Evolutionary conservation across 495 filamentous ascomycete genomes (phyloP).

Genomic region (Lasiosphaeria miniovina): DNA sequence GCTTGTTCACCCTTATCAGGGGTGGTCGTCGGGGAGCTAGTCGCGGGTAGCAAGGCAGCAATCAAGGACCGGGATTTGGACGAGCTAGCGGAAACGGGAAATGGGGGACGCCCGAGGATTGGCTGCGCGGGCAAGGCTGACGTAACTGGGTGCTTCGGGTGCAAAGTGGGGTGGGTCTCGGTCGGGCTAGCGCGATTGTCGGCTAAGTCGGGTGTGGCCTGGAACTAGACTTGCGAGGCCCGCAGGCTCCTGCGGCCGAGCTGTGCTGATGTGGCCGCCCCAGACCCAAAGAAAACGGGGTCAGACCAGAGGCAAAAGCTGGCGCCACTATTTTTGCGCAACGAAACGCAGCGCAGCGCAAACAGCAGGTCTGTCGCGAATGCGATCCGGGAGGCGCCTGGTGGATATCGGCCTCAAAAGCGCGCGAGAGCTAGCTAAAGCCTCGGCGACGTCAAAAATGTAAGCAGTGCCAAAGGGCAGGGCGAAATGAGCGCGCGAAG

Average conservation of each 20-base stretch:
- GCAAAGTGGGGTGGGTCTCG: not conserved
- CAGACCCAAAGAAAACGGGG: slow-evolving; percentile 29
- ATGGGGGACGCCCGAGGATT: slow-evolving; percentile 7
- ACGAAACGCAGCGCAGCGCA: not conserved
- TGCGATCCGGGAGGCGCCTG: slow-evolving; percentile 6
- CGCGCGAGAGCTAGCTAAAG: slow-evolving; percentile 41
- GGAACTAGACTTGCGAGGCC: slow-evolving; percentile 6
- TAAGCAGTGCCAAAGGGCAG: slow-evolving; percentile 7
- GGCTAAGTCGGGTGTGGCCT: slow-evolving; percentile 14
- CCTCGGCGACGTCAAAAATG: slow-evolving; percentile 25
- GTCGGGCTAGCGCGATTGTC: slow-evolving; percentile 10
- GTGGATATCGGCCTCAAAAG: slow-evolving; percentile 14
- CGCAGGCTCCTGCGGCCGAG: slow-evolving; percentile 9
- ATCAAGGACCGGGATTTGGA: slow-evolving; percentile 1
- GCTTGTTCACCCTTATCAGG: slow-evolving; percentile 8
- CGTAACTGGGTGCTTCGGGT: too few species aligned
- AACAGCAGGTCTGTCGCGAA: slow-evolving; percentile 7
- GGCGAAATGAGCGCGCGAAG: slow-evolving; percentile 31
- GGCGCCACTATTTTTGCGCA: slow-evolving; percentile 19
- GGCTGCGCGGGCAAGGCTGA: slow-evolving; percentile 20
- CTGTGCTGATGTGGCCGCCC: slow-evolving; percentile 29
- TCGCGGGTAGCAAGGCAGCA: slow-evolving; percentile 27
- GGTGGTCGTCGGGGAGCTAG: not conserved
- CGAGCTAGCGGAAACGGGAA: slow-evolving; percentile 1
- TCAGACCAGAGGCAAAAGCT: slow-evolving; percentile 14